phyloP scores from a whole-genome alignment of 148 eudicot genomes.

The Camellia sinensis region DNA sequence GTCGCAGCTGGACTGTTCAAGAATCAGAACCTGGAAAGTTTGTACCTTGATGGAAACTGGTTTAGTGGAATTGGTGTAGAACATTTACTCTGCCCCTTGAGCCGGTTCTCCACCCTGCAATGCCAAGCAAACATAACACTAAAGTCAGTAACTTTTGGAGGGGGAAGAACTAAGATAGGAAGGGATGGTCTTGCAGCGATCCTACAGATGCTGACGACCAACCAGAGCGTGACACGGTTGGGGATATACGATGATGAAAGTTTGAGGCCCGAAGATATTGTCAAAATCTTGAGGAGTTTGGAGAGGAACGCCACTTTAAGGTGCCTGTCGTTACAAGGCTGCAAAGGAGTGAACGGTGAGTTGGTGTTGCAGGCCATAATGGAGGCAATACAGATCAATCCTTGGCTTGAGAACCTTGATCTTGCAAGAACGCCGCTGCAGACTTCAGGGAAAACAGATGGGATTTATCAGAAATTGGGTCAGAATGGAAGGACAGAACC shows the following conservation, averaged over 20 bases:
- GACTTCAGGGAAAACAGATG: slow-evolving; percentile 63
- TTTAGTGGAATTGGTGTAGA: slow-evolving; percentile 72
- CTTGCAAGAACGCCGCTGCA: slow-evolving; percentile 72
- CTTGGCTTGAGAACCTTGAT: slow-evolving; percentile 92
- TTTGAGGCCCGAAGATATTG: slow-evolving; percentile 52
- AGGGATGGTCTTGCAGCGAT: slow-evolving; percentile 71
- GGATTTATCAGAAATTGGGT: slow-evolving; percentile 57
- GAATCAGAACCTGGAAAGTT: slow-evolving; percentile 51
- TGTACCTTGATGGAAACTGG: slow-evolving; percentile 61
- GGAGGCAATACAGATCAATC: slow-evolving; percentile 74
- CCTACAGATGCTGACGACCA: slow-evolving; percentile 62
- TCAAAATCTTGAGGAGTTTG: slow-evolving; percentile 57
- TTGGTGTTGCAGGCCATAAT: slow-evolving; percentile 56
- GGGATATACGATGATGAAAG: slow-evolving; percentile 71
- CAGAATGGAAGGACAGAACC: slow-evolving; percentile 60
- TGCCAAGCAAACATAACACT: slow-evolving; percentile 68
- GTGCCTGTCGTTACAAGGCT: slow-evolving; percentile 70
- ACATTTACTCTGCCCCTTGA: slow-evolving; percentile 83
- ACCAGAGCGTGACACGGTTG: slow-evolving; percentile 54
- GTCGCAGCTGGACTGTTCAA: slow-evolving; percentile 82
- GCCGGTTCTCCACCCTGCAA: slow-evolving; percentile 77
- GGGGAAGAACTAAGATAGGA: slow-evolving; percentile 59
- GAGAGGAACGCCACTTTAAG: slow-evolving; percentile 64
- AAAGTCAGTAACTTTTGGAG: slow-evolving; percentile 71
- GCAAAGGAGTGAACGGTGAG: slow-evolving; percentile 81